A percentile compares a stretch with the other conserved stretches of the same genome.
Conservation (phyloP, 305 asterid genomes). For the Solanum aculeatissimum region DNA sequence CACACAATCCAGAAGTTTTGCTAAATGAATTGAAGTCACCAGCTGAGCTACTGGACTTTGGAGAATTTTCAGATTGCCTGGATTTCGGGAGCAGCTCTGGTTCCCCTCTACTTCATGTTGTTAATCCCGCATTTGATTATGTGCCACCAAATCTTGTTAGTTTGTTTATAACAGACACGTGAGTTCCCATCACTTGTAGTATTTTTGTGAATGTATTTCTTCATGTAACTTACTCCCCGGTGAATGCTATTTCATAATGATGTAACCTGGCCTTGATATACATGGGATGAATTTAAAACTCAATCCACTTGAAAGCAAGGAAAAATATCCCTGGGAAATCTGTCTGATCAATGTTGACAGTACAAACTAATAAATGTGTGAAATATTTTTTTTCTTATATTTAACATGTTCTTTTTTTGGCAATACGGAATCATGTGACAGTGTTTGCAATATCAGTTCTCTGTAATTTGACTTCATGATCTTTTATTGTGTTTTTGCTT, state of each 20-base stretch:
- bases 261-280: background rate
- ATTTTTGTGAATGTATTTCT: background rate
- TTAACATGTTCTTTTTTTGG: background rate
- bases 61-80: conserved; percentile 92
- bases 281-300: background rate
- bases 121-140: conserved; percentile 95
- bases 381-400: background rate
- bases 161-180: conserved; percentile 92
- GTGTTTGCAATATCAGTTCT: background rate
- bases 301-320: background rate
- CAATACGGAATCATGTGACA: background rate
- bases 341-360: background rate
- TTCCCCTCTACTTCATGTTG: conserved; percentile 77
- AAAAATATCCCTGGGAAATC: background rate
- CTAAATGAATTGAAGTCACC: conserved; percentile 92
- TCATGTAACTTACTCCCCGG: background rate
- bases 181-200: conserved; percentile 28
- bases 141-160: conserved; percentile 94
- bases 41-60: conserved; percentile 92
- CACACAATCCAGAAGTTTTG: conserved; percentile 95
- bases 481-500: background rate
- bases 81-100: conserved; percentile 75
- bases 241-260: background rate
- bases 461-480: background rate
- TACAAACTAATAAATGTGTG: background rate